phyloP scores from a whole-genome alignment of 202 grass and related monocot genomes.

The Saccharum hybrid region DNA sequence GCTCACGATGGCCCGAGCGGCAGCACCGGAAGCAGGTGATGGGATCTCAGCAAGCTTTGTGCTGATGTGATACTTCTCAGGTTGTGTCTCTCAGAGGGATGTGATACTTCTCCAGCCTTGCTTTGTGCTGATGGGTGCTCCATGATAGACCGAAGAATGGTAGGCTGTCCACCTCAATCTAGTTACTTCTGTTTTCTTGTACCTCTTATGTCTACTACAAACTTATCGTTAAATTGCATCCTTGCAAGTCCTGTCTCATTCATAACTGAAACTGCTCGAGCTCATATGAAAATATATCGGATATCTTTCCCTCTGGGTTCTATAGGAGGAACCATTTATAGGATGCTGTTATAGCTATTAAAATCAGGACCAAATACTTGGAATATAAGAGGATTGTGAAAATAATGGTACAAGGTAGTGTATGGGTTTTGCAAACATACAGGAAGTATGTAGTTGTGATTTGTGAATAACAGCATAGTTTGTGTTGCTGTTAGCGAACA shows the following conservation, averaged over 20 bases:
- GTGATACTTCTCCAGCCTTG: slow-evolving; percentile 88
- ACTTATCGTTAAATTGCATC: slow-evolving; percentile 6
- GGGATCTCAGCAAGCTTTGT: no score
- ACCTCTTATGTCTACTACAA: slow-evolving; percentile 6
- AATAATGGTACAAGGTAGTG: background rate
- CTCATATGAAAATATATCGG: background rate
- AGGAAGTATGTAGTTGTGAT: background rate
- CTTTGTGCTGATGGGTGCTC: slow-evolving; percentile 90
- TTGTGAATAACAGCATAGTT: slow-evolving; percentile 12
- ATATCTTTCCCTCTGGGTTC: background rate
- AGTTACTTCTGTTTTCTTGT: slow-evolving; percentile 20
- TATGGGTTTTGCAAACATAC: slow-evolving; percentile 18
- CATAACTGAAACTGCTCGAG: slow-evolving; percentile 21
- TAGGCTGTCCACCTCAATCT: slow-evolving; percentile 38
- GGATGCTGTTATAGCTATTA: background rate
- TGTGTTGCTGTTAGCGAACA: background rate
- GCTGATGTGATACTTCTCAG: slow-evolving; percentile 40
- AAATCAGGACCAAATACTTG: slow-evolving; percentile 5
- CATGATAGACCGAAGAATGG: slow-evolving; percentile 93
- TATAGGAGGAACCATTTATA: background rate
- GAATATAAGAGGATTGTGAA: slow-evolving; percentile 18
- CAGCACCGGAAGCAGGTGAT: no score
- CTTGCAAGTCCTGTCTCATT: slow-evolving; percentile 19
- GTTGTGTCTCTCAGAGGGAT: slow-evolving; percentile 83
- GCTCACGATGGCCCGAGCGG: no score